Conservation (phyloP, 192 early-diverging fungal genomes). For the Mortierella hygrophila region DNA sequence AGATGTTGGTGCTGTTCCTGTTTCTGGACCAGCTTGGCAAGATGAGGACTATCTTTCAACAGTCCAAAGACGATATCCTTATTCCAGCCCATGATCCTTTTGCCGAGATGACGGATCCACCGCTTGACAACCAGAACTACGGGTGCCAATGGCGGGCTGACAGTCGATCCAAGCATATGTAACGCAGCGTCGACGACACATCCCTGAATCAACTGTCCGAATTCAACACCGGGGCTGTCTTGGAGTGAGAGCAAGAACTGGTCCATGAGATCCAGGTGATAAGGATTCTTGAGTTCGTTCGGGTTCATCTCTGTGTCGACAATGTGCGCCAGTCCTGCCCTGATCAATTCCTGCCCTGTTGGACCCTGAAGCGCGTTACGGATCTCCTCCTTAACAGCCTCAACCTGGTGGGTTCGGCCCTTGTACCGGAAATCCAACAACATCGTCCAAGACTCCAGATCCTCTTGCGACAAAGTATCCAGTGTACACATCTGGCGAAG, state of each 20-base stretch:
- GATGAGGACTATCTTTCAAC: slow-evolving; percentile 24
- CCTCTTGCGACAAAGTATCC: slow-evolving; percentile 20
- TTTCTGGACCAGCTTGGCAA: slow-evolving; percentile 25
- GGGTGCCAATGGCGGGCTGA: slow-evolving; percentile 28
- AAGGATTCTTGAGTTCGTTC: slow-evolving; percentile 47
- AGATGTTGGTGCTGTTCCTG: slow-evolving; percentile 38
- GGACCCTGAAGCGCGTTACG: slow-evolving; percentile 26
- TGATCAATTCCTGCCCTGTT: slow-evolving; percentile 35
- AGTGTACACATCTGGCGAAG: slow-evolving; percentile 43
- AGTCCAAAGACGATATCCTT: slow-evolving; percentile 39
- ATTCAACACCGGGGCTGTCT: slow-evolving; percentile 43
- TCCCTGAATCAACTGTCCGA: slow-evolving; percentile 46
- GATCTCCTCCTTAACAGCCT: slow-evolving; percentile 51
- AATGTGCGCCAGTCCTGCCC: slow-evolving; percentile 41
- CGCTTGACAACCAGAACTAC: slow-evolving; percentile 41
- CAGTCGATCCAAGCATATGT: slow-evolving; percentile 18
- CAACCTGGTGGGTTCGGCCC: slow-evolving; percentile 37
- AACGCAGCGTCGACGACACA: slow-evolving; percentile 35
- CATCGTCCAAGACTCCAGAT: slow-evolving; percentile 48
- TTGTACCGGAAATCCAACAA: slow-evolving; percentile 50
- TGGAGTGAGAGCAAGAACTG: slow-evolving; percentile 35
- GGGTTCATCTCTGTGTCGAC: slow-evolving; percentile 49
- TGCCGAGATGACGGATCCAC: slow-evolving; percentile 51
- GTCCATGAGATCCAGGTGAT: slow-evolving; percentile 52
- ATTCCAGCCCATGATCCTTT: slow-evolving; percentile 40